Base-by-base conservation (phyloP, 2,329 filamentous ascomycete species). In the Neonectria punicea region DNA sequence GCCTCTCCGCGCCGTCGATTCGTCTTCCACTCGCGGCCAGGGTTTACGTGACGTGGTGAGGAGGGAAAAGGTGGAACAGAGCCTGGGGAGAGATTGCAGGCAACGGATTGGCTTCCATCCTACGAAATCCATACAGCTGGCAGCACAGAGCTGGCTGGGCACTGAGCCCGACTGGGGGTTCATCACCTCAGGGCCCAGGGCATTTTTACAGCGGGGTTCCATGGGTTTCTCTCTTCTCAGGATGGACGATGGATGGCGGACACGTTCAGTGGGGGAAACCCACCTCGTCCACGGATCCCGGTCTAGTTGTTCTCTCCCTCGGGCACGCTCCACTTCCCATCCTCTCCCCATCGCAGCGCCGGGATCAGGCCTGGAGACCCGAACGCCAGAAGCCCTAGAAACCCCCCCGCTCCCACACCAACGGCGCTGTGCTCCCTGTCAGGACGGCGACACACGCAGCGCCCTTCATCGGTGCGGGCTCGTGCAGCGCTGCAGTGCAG, bases 331-430 rank as follows among this genome's bases (percentile, higher is more conserved):
- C 25, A 25, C 25, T 39, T 51, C 36, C 36, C 18, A 8, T 30
- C 25, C 36, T 53, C 36, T 46, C 30, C 9, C 28, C 30, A 20
- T 30, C 13, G 22, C 46, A n/a, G 50, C 25, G 34, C 57, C 46
- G 34, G 57, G 57, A 46, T 55, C 47, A 47, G 46, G 49, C 55
- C 55, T 41, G 43, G 55, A 61, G 50, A 16, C 16, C 50, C 55
- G 51, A 63, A 58, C 39, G 18, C 47, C 54, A 58, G 49, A 58
- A 58, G 61, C 50, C 55, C 61, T 54, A 50, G 36, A 39, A 50
- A 25, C 25, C 25, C 47, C 28, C 39, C 18, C n/a, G 30, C 30
- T 18, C 49, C 49, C 49, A 50, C 47, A 30, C 32, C 32, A 34
- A 34, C 32, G 32, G 10, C 32, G 28, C 16, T 18, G 39, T 36